Evolutionary conservation across 1,284 basidiomycete species (phyloP).

Genomic region (Uromyces viciae-fabae): DNA sequence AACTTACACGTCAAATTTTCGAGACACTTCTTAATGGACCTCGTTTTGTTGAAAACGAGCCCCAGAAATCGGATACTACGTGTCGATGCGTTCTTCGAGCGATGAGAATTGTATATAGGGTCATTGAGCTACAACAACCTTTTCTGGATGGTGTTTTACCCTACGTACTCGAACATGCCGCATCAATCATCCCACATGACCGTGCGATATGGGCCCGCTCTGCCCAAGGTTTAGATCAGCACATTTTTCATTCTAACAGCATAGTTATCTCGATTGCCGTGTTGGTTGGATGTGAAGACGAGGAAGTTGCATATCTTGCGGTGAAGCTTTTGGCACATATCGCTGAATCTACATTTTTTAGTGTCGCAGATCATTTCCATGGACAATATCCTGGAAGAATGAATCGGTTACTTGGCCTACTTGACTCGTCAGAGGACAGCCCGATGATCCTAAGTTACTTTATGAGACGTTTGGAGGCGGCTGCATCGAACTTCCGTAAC

Average conservation of each 20-base stretch:
- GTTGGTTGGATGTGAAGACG: slow-evolving; percentile 69
- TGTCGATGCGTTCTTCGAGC: slow-evolving; percentile 68
- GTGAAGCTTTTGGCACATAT: slow-evolving; percentile 75
- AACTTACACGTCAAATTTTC: slow-evolving; percentile 69
- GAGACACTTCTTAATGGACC: slow-evolving; percentile 73
- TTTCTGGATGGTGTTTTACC: slow-evolving; percentile 86
- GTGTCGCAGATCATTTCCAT: slow-evolving; percentile 62
- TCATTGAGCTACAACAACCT: slow-evolving; percentile 78
- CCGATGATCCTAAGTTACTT: slow-evolving; percentile 80
- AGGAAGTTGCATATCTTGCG: slow-evolving; percentile 70
- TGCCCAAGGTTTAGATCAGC: slow-evolving; percentile 70
- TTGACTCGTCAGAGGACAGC: slow-evolving; percentile 78
- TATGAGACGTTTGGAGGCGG: slow-evolving; percentile 64
- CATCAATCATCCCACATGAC: slow-evolving; percentile 62
- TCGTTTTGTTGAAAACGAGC: slow-evolving; percentile 67
- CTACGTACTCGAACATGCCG: slow-evolving; percentile 62
- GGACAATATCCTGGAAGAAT: slow-evolving; percentile 58
- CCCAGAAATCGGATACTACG: slow-evolving; percentile 53
- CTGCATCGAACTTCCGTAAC: slow-evolving; percentile 52
- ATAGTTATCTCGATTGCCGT: slow-evolving; percentile 78
- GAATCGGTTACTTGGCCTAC: slow-evolving; percentile 68
- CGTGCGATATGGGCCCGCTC: slow-evolving; percentile 61
- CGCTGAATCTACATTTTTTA: slow-evolving; percentile 60
- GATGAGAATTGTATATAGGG: slow-evolving; percentile 74
- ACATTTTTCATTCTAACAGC: slow-evolving; percentile 69